Evolutionary conservation across 352 stramenopile species (phyloP), one percentile per base, ranked within the genome.

Genomic region (Globisporangium heterothallicum): DNA sequence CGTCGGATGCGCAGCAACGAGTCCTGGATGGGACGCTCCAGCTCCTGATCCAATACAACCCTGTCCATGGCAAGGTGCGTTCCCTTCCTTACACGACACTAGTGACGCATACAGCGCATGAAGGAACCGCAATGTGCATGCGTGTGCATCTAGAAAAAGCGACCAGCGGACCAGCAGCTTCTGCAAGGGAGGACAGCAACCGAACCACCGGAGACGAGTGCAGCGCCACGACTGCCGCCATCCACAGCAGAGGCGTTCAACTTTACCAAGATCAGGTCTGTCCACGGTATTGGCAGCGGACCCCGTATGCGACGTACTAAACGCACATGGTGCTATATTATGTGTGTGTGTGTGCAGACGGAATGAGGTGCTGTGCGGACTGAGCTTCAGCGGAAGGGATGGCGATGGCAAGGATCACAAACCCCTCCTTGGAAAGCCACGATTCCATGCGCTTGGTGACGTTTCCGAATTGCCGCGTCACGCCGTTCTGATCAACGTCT

Each of bases 191-290:
- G 40, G n/a, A n/a, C n/a, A 21, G 21, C 34, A 38, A 38, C n/a
- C n/a, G n/a, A 18, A 10, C 32, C 32, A 18, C 30, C 10, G 30
- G 9, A 8, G 6, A 34, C 29, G 29, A 6, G 6, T n/a, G 0
- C 19, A 43, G 19, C 43, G 24, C 45, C 42, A 8, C 22, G 10
- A 55, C 51, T 7, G 13, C 49, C 14, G 6, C 13, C 38, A n/a
- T 27, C 6, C 1, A 18, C 49, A 18, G 50, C 51, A 34, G 6
- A 27, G 13, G 49, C 49, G 7, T 91, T 88, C 49, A 70, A 88
- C 59, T 91, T 91, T 49, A 85, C 68, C 13, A 72, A 78, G 18
- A 70, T 68, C 49, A 80, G 66, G 79, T 88, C n/a, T n/a, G n/a
- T n/a, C n/a, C n/a, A n/a, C n/a, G n/a, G n/a, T n/a, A n/a, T n/a